Evolutionary conservation across 768 basidiomycete genomes (phyloP).

Genomic region (Lactarius quietus): DNA sequence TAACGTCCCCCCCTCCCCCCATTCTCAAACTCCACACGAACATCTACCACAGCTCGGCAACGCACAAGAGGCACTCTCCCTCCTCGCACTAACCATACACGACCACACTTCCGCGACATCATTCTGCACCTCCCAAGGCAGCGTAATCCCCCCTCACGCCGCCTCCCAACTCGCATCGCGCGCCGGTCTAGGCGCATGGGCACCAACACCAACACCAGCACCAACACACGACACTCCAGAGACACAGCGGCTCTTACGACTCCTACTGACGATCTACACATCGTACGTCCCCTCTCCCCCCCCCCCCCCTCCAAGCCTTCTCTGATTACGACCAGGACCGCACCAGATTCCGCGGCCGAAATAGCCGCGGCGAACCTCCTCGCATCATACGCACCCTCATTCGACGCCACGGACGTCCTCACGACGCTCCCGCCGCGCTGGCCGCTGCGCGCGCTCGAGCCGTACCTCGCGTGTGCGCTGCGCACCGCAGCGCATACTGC

Average conservation of each 20-base stretch:
- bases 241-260: constrained; percentile 59
- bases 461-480: constrained; percentile 8
- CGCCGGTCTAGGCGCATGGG: constrained; percentile 40
- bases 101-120: constrained; percentile 79
- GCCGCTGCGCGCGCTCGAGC: constrained; percentile 59
- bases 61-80: constrained; percentile 59
- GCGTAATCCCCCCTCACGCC: constrained; percentile 59
- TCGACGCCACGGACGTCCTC: constrained; percentile 71
- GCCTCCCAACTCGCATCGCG: constrained; percentile 52
- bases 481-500: constrained; percentile 42
- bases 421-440: constrained; percentile 78
- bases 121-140: constrained; percentile 80
- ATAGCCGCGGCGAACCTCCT: constrained; percentile 46
- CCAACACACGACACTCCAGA: constrained; percentile 47
- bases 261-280: constrained; percentile 76
- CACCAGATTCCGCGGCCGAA: neutral
- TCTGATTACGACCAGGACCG: neutral
- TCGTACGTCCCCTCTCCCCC: constrained; percentile 8
- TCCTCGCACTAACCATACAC: constrained; percentile 63
- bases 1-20: constrained; percentile 31
- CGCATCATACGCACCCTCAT: constrained; percentile 54
- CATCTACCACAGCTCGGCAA: constrained; percentile 44
- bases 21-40: constrained; percentile 1
- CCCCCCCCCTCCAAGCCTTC: neutral
- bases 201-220: constrained; percentile 48